These are phyloP conservation scores for Trypethelium eluteriae DNA, from an alignment of 495 filamentous ascomycete species.

Conservation along the genomic window DNA sequence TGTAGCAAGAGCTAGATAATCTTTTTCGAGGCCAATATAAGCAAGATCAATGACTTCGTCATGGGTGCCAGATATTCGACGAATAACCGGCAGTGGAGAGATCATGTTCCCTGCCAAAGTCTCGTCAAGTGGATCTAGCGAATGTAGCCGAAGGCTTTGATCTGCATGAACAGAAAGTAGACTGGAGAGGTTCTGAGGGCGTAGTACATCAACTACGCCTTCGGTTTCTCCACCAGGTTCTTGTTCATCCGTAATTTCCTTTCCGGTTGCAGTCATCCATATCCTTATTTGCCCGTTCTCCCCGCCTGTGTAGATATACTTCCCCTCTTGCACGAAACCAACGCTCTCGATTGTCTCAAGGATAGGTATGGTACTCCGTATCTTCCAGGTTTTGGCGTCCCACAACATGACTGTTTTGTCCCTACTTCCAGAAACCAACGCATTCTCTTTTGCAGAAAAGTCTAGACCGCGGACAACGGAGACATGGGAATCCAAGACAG, in stretches of 20 bases:
- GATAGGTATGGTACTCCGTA: conserved; percentile 72
- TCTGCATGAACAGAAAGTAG: conserved; percentile 82
- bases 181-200: conserved; percentile 51
- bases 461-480: conserved; percentile 82
- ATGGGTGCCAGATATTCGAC: conserved; percentile 87
- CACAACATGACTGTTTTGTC: conserved; percentile 92
- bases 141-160: conserved; percentile 74
- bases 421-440: conserved; percentile 77
- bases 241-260: conserved; percentile 70
- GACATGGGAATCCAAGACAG: conserved; percentile 81
- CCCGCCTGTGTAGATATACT: conserved; percentile 74
- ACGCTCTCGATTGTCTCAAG: conserved; percentile 78
- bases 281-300: conserved; percentile 72
- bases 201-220: conserved; percentile 64
- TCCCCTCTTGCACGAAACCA: conserved; percentile 65
- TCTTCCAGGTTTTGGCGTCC: conserved; percentile 78
- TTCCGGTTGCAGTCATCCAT: conserved; percentile 68
- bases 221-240: conserved; percentile 61
- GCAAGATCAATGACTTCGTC: conserved; percentile 93
- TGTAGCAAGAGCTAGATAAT: conserved; percentile 80
- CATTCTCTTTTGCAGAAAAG: conserved; percentile 64
- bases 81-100: conserved; percentile 45
- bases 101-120: conserved; percentile 14
- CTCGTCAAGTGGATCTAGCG: conserved; percentile 34
- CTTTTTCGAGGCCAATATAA: conserved; percentile 70